Evolutionary conservation across 83 land plant genomes (phyloP).

Genomic region (Picea abies): DNA sequence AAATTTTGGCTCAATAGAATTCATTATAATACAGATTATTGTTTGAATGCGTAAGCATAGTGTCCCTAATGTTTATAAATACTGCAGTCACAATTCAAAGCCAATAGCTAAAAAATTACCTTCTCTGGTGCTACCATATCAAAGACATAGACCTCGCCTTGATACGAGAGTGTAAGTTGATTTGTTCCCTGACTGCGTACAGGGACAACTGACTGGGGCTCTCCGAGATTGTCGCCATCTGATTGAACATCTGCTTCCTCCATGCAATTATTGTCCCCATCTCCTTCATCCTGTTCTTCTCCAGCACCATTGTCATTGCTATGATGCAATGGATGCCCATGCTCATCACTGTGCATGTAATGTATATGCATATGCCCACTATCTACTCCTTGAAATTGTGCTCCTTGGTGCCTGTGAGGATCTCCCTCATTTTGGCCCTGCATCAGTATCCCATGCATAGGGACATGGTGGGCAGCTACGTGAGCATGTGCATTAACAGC

Average conservation of each 20-base stretch:
- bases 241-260: constrained; percentile 8
- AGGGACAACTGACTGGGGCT: constrained; percentile 28
- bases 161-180: constrained; percentile 83
- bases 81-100: too few species aligned
- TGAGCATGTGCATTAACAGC: constrained; percentile 8
- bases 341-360: constrained; percentile 8
- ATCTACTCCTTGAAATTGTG: constrained; percentile 7
- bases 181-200: constrained; percentile 48
- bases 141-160: constrained; percentile 86
- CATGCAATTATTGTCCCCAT: constrained; percentile 5
- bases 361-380: background rate
- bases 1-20: too few species aligned
- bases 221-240: constrained; percentile 27
- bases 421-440: too few species aligned
- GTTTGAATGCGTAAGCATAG: too few species aligned
- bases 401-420: background rate
- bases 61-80: too few species aligned
- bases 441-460: too few species aligned
- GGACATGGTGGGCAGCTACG: background rate
- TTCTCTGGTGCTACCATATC: constrained; percentile 85
- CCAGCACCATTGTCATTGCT: constrained; percentile 3
- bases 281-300: background rate
- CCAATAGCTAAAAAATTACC: constrained; percentile 30
- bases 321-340: constrained; percentile 6
- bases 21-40: too few species aligned